These are phyloP conservation scores for Micractinium conductrix DNA, from an alignment of 139 green algal species.

Conservation along the genomic window DNA sequence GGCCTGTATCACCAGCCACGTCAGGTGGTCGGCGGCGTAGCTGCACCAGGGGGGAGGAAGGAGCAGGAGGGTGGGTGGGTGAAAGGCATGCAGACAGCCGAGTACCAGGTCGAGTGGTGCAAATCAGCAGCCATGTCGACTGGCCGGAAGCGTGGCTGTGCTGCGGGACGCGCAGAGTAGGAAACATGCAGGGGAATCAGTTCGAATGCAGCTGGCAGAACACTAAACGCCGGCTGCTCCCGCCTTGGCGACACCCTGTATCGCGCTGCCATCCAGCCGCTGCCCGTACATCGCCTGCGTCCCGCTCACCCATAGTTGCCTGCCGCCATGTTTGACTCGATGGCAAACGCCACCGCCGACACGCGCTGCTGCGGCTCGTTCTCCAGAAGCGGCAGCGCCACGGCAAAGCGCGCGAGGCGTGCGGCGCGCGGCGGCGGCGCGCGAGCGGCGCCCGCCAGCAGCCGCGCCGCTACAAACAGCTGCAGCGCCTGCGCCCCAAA, in stretches of 20 bases:
- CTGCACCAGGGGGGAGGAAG: conserved; percentile 1
- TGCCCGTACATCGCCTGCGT: background rate
- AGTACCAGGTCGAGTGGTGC: background rate
- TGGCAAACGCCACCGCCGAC: conserved; percentile 22
- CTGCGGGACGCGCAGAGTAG: no score
- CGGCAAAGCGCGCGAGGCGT: conserved; percentile 32
- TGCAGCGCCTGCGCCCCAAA: conserved; percentile 10
- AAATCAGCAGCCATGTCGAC: no score
- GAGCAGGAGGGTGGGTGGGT: background rate
- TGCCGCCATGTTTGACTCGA: conserved; percentile 42
- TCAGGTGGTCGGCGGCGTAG: conserved; percentile 41
- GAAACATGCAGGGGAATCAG: no score
- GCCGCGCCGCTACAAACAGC: conserved; percentile 38
- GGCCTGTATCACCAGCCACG: conserved; percentile 40
- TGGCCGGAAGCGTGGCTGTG: no score
- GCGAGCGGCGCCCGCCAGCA: conserved; percentile 17
- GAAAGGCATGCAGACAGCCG: no score
- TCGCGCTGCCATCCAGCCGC: no score
- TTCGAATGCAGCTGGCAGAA: no score
- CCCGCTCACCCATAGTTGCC: conserved; percentile 26
- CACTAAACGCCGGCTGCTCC: no score
- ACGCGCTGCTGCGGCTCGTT: background rate
- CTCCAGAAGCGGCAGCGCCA: conserved; percentile 26
- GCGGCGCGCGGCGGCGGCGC: background rate
- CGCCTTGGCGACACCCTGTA: no score